Base-by-base conservation (phyloP, 2,329 filamentous ascomycete genomes). In the Cercospora citrullina region DNA sequence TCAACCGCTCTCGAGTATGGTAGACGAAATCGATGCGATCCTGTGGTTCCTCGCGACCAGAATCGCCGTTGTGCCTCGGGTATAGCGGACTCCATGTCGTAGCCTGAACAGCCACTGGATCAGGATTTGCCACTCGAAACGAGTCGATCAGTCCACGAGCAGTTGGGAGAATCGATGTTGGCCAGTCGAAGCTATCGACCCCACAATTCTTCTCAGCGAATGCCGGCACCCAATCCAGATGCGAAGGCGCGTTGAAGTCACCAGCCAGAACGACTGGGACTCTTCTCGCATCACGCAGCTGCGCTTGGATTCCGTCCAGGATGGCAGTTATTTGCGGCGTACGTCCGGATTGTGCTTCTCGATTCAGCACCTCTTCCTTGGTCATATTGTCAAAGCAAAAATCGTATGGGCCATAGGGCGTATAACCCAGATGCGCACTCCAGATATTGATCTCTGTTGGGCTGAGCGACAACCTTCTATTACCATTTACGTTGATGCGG, bases 221-320 rank as follows among this genome's bases (percentile, higher is more conserved):
- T 36, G 14, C 58, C n/a, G 31, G 55, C 16, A 59, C 55, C 55
- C 58, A 39, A 16, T 60, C 58, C 30, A 60, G 18, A 60, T 60
- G 58, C 16, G 58, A 39, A 4, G 58, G 28, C 31, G 58, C 31
- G 4, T 60, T 60, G 58, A 60, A 39, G 6, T 60, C 58, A 4
- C 58, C 58, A 39, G 58, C 48, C 48, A 53, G 21, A 12, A 53
- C 6, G 9, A 53, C 48, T 21, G 48, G 48, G 21, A 53, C 48
- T 14, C 48, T 53, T 2, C 10, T 14, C 48, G 48, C 2, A 14
- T 53, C 14, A 2, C 21, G 18, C 6, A 53, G 48, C 48, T 53
- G 48, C 21, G 48, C 6, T 28, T 28, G 48, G 23, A 53, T 23
- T 2, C 48, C 21, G 9, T 4, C 3, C 23, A 53, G 48, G 3